Base-by-base conservation (phyloP, 108 stramenopile genomes). In the Skeletonema grethae region DNA sequence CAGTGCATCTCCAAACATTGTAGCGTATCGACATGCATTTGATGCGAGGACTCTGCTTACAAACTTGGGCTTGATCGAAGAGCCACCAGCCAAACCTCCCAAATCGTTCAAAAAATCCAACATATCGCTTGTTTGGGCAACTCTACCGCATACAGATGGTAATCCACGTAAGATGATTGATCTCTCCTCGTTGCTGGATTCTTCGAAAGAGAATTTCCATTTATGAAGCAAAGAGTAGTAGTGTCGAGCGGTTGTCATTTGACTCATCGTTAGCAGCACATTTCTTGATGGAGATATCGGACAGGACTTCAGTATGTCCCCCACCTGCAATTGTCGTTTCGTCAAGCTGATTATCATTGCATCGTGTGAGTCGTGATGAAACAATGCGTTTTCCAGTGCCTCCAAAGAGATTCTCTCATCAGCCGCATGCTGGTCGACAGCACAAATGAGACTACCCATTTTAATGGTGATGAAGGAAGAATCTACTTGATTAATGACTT, bases 401-500 rank as follows among this genome's bases (percentile, higher is more conserved):
- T 84, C 83, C 18, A 84, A 35, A 12, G 79, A 70, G 1, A 84
- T 67, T 2, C 83, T 48, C 38, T 84, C 83, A 45, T 84, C 83
- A 28, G 80, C 83, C 1, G 83, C 83, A 46, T 84, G 83, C 56
- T 84, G 83, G 36, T 84, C 83, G n/a, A 84, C 76, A 4, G 56
- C 57, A 38, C 79, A 81, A 9, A 84, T 64, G 13, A 72, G 50
- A 8, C 50, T 72, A 31, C 76, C 39, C 58, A 76, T 77, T 55
- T 82, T 82, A 22, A 84, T 63, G 38, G 77, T 77, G 57, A 84
- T 75, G 59, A 76, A 84, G 55, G 81, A 77, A 3, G 35, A 56
- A 15, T 81, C 80, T 7, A 84, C 64, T 59, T 84, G 84, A 5
- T 72, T 70, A 66, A 84, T 78, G 7, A 84, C 79, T 59, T 78